phyloP scores from a whole-genome alignment of 2,329 filamentous ascomycete genomes.

The Neoscytalidium dimidiatum region DNA sequence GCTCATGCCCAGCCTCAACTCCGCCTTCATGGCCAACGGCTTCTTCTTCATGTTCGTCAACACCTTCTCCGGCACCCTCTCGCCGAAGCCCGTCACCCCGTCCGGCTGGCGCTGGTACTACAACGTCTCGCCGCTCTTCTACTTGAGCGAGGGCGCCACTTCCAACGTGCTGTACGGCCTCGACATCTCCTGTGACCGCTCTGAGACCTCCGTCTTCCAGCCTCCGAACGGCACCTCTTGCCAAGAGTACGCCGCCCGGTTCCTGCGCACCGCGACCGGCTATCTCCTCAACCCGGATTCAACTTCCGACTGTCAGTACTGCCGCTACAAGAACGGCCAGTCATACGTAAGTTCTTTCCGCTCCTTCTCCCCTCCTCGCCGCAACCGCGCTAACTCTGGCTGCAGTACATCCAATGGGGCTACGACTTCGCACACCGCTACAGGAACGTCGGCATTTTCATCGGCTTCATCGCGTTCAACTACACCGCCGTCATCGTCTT shows the following conservation, averaged over 20 bases:
- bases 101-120: constrained; percentile 67
- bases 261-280: too few species aligned
- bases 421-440: background rate
- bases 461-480: constrained; percentile 6
- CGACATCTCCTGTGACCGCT: constrained; percentile 61
- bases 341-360: too few species aligned
- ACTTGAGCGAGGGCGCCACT: constrained; percentile 70
- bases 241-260: constrained; percentile 48
- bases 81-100: background rate
- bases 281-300: too few species aligned
- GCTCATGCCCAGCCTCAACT: constrained; percentile 65
- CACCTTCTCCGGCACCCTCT: background rate
- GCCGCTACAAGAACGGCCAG: too few species aligned
- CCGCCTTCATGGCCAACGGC: constrained; percentile 66
- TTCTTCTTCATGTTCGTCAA: constrained; percentile 60
- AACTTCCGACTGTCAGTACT: too few species aligned
- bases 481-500: background rate
- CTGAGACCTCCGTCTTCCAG: constrained; percentile 66
- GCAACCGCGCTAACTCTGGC: too few species aligned
- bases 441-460: constrained; percentile 11
- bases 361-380: too few species aligned
- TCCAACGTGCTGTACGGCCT: constrained; percentile 67
- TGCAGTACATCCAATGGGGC: background rate
- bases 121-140: constrained; percentile 74
- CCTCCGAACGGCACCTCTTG: constrained; percentile 62